Base-by-base conservation (phyloP, 495 filamentous ascomycete species). In the Oidiodendron maius region DNA sequence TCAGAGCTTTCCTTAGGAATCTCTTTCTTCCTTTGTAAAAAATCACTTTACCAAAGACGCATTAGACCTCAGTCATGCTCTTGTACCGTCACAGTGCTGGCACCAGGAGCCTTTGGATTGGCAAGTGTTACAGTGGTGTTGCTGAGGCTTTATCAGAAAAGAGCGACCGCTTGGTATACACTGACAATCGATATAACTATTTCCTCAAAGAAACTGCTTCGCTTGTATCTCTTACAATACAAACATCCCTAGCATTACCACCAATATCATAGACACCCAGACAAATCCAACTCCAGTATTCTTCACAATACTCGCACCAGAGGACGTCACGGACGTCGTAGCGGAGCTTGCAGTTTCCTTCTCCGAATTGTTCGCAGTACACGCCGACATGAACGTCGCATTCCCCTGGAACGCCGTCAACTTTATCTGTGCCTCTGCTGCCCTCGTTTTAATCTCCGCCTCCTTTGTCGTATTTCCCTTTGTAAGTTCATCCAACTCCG, bases 351-450 rank as follows among this genome's bases (percentile, higher is more conserved):
- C 8, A 8, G 28, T 32, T 32, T n/a, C 28, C n/a, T 32, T 32
- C 28, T 32, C 28, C 8, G 28, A 32, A 32, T 40, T 15, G 13
- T 41, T 3, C 2, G 44, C 44, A 3, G 25, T 15, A 38, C 50
- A 53, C 30, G 50, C 50, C 1, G 50, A 36, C 20, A 53, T 21
- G 37, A 53, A 38, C 2, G 50, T 53, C 4, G 50, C 40, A 48
- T 53, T 53, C 1, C 44, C 34, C 44, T 1, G 12, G 44, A 53
- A 40, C 5, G 37, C 40, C 6, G 25, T 40, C 44, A 53, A 38
- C 21, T 53, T 47, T 17, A 24, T 48, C 38, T 53, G 50, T 4
- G 16, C 50, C n/a, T n/a, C 22, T n/a, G 15, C n/a, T 4, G 44
- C 50, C 38, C 28, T 23, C 13, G 35, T 22, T 44, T 48, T 38